Conservation (phyloP, 805 yeast species). For the Blastobotrys chiropterorum region DNA sequence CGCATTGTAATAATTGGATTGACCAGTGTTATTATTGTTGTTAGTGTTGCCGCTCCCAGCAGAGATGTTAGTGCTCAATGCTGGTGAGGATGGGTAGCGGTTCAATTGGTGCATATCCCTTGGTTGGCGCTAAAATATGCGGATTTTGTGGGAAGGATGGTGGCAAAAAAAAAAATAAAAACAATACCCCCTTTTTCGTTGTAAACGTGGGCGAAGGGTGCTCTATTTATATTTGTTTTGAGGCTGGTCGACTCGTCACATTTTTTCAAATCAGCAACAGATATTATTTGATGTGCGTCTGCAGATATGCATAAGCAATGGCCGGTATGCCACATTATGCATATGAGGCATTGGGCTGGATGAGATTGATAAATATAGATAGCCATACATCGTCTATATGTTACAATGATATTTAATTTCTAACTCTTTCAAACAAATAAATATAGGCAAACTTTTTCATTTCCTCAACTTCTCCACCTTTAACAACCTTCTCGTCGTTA, state of each 20-base stretch:
- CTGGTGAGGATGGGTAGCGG: slow-evolving; percentile 3
- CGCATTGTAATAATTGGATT: neutral
- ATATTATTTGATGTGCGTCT: neutral
- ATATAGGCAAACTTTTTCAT: slow-evolving; percentile 45
- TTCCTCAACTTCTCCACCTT: slow-evolving; percentile 38
- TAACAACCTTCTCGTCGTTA: slow-evolving; percentile 84
- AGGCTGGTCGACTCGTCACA: neutral
- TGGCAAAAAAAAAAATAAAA: neutral
- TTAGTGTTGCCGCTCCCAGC: neutral
- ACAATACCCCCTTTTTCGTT: no score
- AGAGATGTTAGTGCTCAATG: neutral
- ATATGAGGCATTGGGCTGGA: no score
- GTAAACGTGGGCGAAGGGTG: neutral
- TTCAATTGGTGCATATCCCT: slow-evolving; percentile 1
- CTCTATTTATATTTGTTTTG: neutral
- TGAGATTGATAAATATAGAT: neutral
- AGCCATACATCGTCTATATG: neutral
- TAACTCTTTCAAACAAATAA: slow-evolving; percentile 34
- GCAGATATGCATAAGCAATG: neutral
- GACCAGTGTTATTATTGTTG: neutral
- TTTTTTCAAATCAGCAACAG: neutral
- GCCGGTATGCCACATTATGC: no score
- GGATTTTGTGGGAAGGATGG: neutral
- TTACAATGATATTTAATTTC: no score
- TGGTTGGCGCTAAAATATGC: no score